Base-by-base conservation (phyloP, 352 stramenopile species). In the Pythium phragmitis region DNA sequence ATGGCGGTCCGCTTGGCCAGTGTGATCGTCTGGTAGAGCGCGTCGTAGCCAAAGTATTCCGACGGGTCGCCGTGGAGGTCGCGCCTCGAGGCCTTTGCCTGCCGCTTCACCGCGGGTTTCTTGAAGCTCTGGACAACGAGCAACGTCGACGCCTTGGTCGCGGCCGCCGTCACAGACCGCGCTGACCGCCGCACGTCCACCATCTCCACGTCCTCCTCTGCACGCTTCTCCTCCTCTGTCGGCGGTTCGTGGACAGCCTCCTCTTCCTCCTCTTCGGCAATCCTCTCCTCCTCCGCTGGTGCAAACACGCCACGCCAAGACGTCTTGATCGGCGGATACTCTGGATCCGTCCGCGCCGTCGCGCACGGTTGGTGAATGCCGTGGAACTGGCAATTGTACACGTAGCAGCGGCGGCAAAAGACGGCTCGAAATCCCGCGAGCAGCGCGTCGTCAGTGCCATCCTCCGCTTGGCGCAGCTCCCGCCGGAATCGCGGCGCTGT, bases 361-460 rank as follows among this genome's bases (percentile, higher is more conserved):
- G 80, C 67, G 26, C 72, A 41, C 11, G 82, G 80, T 56, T 91
- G 81, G 8, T 80, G 61, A 45, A 76, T 65, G 16, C 82, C 84
- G 63, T 94, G 86, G 33, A 87, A 75, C 60, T 80, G 68, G 60
- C 86, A 94, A 57, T 85, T 91, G 73, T 90, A 94, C 41, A 61
- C 46, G 53, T 76, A 89, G 68, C 86, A 94, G n/a, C 76, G 80
- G 7, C 84, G 80, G 47, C 86, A 94, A 43, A 92, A 92, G 33
- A 89, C 77, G 21, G 78, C 63, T 41, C 75, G 75, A 39, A 87
- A 90, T 28, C 69, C 74, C 0, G 47, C 46, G 2, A 73, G 70
- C 60, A 88, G 28, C 7, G 72, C 65, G 2, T 62, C 23, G 16
- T 39, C 19, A 16, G 30, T 13, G 17, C 33, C 39, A 4, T 45